phyloP scores from a whole-genome alignment of 1,139 yeast species.

The Yamadazyma trypodendri region DNA sequence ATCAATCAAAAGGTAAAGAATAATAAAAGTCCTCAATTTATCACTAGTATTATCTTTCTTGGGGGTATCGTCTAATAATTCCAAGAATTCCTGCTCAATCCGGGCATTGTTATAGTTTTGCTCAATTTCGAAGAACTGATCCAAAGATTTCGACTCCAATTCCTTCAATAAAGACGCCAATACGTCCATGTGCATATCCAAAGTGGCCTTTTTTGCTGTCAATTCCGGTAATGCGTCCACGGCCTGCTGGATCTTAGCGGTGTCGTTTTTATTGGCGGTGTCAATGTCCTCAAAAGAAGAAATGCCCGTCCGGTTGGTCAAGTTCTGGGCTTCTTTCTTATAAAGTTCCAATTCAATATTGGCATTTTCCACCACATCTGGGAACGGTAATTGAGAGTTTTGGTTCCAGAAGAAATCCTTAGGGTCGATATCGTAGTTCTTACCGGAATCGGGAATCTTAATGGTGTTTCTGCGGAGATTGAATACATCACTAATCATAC shows the following conservation, averaged over 20 bases:
- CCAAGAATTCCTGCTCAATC: slow-evolving; percentile 57
- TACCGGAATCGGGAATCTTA: slow-evolving; percentile 33
- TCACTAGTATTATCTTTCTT: slow-evolving; percentile 65
- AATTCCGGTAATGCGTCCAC: slow-evolving; percentile 90
- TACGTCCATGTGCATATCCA: slow-evolving; percentile 97
- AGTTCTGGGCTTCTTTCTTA: slow-evolving; percentile 82
- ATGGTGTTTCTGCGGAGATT: slow-evolving; percentile 74
- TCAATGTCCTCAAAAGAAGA: slow-evolving; percentile 70
- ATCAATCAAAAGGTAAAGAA: slow-evolving; percentile 56
- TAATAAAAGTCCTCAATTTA: slow-evolving; percentile 83
- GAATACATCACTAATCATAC: slow-evolving; percentile 92
- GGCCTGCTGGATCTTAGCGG: slow-evolving; percentile 80
- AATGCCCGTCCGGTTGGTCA: slow-evolving; percentile 79
- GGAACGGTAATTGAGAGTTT: slow-evolving; percentile 88
- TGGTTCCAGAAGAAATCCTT: slow-evolving; percentile 87
- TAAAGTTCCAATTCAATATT: slow-evolving; percentile 79
- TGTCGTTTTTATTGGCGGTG: slow-evolving; percentile 46
- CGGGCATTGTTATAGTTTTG: slow-evolving; percentile 69
- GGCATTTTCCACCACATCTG: slow-evolving; percentile 95
- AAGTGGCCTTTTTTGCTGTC: slow-evolving; percentile 80
- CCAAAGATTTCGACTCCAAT: slow-evolving; percentile 80
- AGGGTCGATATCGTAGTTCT: slow-evolving; percentile 84
- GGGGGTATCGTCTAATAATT: slow-evolving; percentile 48
- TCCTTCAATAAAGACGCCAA: slow-evolving; percentile 81
- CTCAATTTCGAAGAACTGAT: slow-evolving; percentile 90